Conservation (phyloP, 2,329 filamentous ascomycete species). For the Calonectria pteridis region DNA sequence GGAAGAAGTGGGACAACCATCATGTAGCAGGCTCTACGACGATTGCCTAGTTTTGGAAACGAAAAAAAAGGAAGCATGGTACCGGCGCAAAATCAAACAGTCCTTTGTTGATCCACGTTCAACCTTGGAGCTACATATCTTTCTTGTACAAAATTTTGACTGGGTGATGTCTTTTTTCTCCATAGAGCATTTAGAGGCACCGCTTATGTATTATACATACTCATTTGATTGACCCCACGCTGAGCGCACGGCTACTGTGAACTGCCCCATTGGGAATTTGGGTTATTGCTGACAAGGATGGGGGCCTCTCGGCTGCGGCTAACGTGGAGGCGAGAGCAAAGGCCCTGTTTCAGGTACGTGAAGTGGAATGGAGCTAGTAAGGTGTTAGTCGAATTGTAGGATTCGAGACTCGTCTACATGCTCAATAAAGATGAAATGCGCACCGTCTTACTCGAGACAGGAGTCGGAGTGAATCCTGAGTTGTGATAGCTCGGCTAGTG, state of each 20-base stretch:
- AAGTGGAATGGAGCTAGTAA: neutral
- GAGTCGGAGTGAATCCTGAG: neutral
- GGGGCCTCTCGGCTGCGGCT: neutral
- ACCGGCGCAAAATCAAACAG: neutral
- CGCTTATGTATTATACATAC: neutral
- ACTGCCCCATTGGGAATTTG: neutral
- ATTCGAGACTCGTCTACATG: too few species aligned
- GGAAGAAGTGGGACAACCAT: neutral
- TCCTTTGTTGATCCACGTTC: neutral
- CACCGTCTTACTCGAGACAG: neutral
- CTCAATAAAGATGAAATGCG: neutral
- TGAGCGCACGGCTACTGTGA: neutral
- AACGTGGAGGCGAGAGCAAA: neutral
- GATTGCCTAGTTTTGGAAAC: neutral
- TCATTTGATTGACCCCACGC: neutral
- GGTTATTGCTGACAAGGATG: neutral
- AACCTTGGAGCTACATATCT: constrained; percentile 8
- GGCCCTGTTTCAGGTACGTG: neutral
- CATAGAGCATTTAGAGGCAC: constrained; percentile 1
- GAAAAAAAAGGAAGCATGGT: neutral
- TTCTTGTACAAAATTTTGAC: constrained; percentile 27
- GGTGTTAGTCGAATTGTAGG: neutral
- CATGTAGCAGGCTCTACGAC: constrained; percentile 6
- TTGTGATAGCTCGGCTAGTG: neutral
- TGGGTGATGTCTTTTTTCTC: neutral